Conservation (phyloP, 2,329 filamentous ascomycete species). For the Zymoseptoria pseudotritici region DNA sequence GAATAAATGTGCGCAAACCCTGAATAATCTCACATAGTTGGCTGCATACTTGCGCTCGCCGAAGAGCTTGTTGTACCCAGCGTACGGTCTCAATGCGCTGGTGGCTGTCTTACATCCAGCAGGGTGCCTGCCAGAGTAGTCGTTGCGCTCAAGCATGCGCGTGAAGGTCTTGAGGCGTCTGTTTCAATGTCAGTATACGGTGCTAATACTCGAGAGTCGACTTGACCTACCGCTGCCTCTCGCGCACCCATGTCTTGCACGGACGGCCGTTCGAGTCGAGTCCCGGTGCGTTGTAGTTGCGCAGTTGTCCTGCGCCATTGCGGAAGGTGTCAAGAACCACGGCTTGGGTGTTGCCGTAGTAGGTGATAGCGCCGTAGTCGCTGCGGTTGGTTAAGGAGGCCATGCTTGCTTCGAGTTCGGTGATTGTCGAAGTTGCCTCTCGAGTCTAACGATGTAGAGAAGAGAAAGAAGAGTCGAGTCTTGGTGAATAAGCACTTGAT, state of each 20-base stretch:
- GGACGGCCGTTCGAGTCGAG: background rate
- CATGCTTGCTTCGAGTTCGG: background rate
- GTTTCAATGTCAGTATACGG: background rate
- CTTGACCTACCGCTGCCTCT: background rate
- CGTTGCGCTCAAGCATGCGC: background rate
- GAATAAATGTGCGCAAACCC: background rate
- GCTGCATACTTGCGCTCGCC: background rate
- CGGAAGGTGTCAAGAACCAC: background rate
- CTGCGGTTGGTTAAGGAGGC: background rate
- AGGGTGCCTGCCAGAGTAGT: background rate
- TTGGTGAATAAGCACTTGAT: background rate
- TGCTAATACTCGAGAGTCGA: background rate
- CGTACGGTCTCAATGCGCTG: background rate
- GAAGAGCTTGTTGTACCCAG: background rate
- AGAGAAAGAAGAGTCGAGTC: background rate
- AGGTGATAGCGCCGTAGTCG: background rate
- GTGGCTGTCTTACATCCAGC: background rate
- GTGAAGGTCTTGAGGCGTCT: background rate
- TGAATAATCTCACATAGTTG: background rate
- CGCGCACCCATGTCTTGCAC: background rate
- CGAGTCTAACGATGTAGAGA: background rate
- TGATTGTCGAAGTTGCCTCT: background rate
- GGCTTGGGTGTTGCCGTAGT: constrained; percentile 1
- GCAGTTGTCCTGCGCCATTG: background rate
- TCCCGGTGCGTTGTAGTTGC: background rate